Evolutionary conservation across 2,329 filamentous ascomycete genomes (phyloP).

Genomic region (Huntiella bhutanensis): DNA sequence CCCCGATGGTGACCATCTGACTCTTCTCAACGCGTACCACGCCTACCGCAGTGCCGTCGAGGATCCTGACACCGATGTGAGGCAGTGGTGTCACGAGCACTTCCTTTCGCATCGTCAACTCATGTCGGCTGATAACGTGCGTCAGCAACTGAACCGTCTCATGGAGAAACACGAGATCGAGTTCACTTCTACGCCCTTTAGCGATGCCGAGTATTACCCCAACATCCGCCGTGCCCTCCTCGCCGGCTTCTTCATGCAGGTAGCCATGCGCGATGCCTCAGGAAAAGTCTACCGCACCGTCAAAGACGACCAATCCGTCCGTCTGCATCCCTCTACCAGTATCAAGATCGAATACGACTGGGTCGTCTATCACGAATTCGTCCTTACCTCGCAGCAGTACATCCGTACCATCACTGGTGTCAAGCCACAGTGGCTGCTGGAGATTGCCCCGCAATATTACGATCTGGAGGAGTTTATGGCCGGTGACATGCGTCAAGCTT

Average conservation of each 20-base stretch:
- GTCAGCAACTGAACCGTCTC: conserved; percentile 76
- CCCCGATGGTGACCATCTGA: conserved; percentile 84
- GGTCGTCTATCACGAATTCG: conserved; percentile 97
- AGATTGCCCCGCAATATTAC: conserved; percentile 88
- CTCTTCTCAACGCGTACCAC: conserved; percentile 93
- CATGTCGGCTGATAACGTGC: conserved; percentile 84
- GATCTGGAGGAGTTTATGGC: conserved; percentile 68
- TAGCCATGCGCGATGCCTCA: conserved; percentile 76
- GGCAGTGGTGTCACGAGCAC: conserved; percentile 93
- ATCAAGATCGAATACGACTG: conserved; percentile 79
- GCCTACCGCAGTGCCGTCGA: conserved; percentile 61
- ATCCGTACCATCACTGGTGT: conserved; percentile 85
- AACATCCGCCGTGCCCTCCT: conserved; percentile 90
- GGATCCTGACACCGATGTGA: conserved; percentile 46
- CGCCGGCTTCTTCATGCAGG: conserved; percentile 98
- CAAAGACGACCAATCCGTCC: conserved; percentile 87
- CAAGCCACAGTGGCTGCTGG: conserved; percentile 84
- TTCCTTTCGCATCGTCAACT: conserved; percentile 81
- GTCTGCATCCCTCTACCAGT: conserved; percentile 86
- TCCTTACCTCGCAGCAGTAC: conserved; percentile 95
- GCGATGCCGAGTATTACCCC: conserved; percentile 93
- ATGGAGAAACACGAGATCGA: conserved; percentile 87
- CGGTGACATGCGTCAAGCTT: conserved; percentile 61
- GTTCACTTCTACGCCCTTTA: conserved; percentile 72
- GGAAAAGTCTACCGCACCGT: conserved; percentile 89